Evolutionary conservation across 164 flowering plant genomes (phyloP), one percentile per base, ranked within the genome.

Genomic region (Litsea cubeba): DNA sequence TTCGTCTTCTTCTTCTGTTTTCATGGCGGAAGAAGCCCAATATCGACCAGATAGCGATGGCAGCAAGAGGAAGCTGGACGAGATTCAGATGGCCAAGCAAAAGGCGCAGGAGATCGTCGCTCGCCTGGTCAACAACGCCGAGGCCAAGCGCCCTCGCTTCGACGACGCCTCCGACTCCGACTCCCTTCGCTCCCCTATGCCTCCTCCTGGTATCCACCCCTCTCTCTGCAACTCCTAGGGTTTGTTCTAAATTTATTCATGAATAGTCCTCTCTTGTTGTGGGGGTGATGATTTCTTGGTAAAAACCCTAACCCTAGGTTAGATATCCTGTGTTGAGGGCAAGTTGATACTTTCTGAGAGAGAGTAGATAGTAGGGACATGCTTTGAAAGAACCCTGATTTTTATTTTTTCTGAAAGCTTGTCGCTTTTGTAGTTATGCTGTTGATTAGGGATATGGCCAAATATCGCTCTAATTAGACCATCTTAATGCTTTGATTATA

Each of bases 91-190:
- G 17, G 97, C 97, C 12, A 93, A 93, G 84, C 95, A 88, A 78
- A 81, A 84, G 11, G 98, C 93, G 0, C 95, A 93, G 83, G 94
- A 91, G 85, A 89, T 93, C 79, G 98, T 94, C 0, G 90, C 95
- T 75, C 89, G 97, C 17, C 78, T 91, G 49, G 75, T 87, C 70
- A 85, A 74, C 74, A 82, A 74, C 78, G 86, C 85, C 15, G 98
- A 89, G 30, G 88, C 89, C 2, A 94, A 92, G 82, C 90, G 94
- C 4, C 85, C 93, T 54, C 86, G 92, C 74, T 80, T 85, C 65
- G 99, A 93, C n/a, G 85, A 84, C 75, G 64, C 50, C 79, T 81
- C 72, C 81, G 86, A 14, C 46, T 80, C 50, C 71, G 80, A 76
- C 51, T 54, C 76, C n/a, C 22, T 23, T 20, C 60, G 60, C 60